Percentiles rank a stretch among this genome's conserved stretches.
These are phyloP conservation scores for Leptographium flavum DNA, from an alignment of 2,329 filamentous ascomycete genomes.

Conservation along the genomic window DNA sequence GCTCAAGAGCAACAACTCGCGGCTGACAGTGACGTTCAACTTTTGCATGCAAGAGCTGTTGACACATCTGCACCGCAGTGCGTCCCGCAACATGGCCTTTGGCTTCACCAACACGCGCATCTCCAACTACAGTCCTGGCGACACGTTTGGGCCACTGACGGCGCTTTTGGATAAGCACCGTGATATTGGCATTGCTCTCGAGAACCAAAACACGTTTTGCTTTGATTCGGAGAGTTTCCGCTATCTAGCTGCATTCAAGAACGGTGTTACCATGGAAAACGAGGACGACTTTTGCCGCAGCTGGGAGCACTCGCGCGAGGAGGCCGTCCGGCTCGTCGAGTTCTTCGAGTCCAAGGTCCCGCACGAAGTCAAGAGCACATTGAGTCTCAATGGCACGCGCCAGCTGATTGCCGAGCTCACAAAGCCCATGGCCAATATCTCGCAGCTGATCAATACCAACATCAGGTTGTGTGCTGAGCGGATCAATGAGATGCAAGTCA, in stretches of 20 bases:
- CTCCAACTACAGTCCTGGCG: slow-evolving; percentile 26
- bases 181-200: slow-evolving; percentile 17
- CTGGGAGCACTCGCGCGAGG: slow-evolving; percentile 21
- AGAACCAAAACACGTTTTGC: slow-evolving; percentile 21
- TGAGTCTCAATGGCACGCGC: slow-evolving; percentile 23
- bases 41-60: slow-evolving; percentile 27
- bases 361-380: slow-evolving; percentile 21
- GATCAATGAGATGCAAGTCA: slow-evolving; percentile 14
- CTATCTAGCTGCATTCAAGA: slow-evolving; percentile 23
- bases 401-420: slow-evolving; percentile 22
- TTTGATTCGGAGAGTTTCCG: slow-evolving; percentile 30
- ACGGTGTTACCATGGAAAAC: slow-evolving; percentile 17
- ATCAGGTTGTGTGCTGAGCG: slow-evolving; percentile 19
- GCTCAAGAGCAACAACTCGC: slow-evolving; percentile 23
- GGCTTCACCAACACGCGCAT: slow-evolving; percentile 28
- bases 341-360: slow-evolving; percentile 17
- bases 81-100: slow-evolving; percentile 25
- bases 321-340: slow-evolving; percentile 18
- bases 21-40: slow-evolving; percentile 22
- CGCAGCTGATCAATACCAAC: slow-evolving; percentile 18
- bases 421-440: slow-evolving; percentile 22
- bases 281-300: slow-evolving; percentile 20
- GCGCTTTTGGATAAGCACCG: slow-evolving; percentile 16
- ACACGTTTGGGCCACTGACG: slow-evolving; percentile 22
- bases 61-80: slow-evolving; percentile 22